A percentile compares a stretch with the other conserved stretches of the same genome.
Conservation (phyloP, 176 grass and related monocot species). For the Phoenix dactylifera region DNA sequence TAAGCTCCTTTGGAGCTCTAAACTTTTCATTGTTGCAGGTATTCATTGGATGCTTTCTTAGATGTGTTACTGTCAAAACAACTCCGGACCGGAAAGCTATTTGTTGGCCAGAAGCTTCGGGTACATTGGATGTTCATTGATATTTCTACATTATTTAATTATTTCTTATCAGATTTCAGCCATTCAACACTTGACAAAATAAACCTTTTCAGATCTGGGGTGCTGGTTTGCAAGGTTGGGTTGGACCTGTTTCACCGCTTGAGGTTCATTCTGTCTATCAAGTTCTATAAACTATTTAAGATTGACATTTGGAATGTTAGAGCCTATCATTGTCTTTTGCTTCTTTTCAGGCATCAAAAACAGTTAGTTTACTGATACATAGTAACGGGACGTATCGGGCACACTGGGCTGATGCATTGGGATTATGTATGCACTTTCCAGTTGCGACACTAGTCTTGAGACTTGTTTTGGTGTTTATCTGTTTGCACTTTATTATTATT, state of each 20-base stretch:
- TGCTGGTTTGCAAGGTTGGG: constrained; percentile 74
- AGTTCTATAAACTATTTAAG: neutral
- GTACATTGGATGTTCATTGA: constrained; percentile 24
- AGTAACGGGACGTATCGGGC: constrained; percentile 84
- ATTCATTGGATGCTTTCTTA: constrained; percentile 58
- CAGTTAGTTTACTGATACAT: constrained; percentile 49
- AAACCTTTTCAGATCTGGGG: constrained; percentile 67
- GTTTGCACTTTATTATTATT: constrained; percentile 8
- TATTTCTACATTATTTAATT: no score
- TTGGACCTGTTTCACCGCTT: constrained; percentile 67
- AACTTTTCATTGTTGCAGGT: constrained; percentile 35
- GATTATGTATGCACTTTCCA: constrained; percentile 65
- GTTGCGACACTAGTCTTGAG: no score
- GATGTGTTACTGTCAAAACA: constrained; percentile 64
- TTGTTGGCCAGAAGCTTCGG: constrained; percentile 90
- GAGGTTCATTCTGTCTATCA: constrained; percentile 45
- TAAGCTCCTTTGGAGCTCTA: neutral
- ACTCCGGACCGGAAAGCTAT: constrained; percentile 66
- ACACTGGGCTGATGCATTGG: constrained; percentile 65
- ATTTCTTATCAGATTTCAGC: no score
- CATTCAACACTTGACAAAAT: no score
- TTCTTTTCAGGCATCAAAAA: constrained; percentile 50
- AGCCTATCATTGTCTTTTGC: neutral
- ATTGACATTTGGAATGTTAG: neutral
- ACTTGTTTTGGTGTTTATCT: neutral